Evolutionary conservation across 73 alveolate genomes (phyloP).

Genomic region (Paramecium pentaurelia): DNA sequence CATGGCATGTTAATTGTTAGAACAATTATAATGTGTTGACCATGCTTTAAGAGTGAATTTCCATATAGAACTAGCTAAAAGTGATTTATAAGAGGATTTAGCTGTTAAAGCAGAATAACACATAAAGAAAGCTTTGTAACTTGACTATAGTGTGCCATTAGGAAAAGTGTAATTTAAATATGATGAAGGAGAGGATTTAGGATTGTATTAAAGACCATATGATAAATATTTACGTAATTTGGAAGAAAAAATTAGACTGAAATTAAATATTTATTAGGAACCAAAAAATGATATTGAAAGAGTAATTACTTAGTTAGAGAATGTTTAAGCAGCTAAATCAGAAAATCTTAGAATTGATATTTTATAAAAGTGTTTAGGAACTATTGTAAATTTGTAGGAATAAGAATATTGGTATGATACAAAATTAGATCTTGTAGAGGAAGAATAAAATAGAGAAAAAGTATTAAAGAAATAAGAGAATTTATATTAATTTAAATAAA

Average conservation of each 20-base stretch:
- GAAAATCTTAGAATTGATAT: slow-evolving; percentile 78
- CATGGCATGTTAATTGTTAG: slow-evolving; percentile 90
- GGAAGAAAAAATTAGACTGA: slow-evolving; percentile 70
- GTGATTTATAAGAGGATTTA: slow-evolving; percentile 94
- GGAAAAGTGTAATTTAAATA: slow-evolving; percentile 71
- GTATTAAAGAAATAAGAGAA: slow-evolving; percentile 73
- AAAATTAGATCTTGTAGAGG: slow-evolving; percentile 86
- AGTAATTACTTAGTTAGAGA: slow-evolving; percentile 89
- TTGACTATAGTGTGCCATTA: slow-evolving; percentile 89
- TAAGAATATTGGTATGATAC: slow-evolving; percentile 70
- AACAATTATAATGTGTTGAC: slow-evolving; percentile 87
- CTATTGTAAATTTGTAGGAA: slow-evolving; percentile 32
- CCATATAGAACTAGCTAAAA: slow-evolving; percentile 96
- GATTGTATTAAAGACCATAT: slow-evolving; percentile 83
- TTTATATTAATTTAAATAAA: slow-evolving; percentile 81
- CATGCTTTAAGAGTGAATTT: slow-evolving; percentile 91
- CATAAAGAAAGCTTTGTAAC: slow-evolving; percentile 88
- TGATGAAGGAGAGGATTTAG: slow-evolving; percentile 79
- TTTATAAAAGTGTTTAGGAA: slow-evolving; percentile 53
- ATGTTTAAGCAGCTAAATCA: slow-evolving; percentile 84
- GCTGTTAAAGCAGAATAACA: slow-evolving; percentile 92
- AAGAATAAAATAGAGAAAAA: slow-evolving; percentile 84
- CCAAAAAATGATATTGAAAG: slow-evolving; percentile 92
- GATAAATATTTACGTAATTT: slow-evolving; percentile 69
- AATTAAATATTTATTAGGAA: slow-evolving; percentile 77